Conservation (phyloP, 2,329 filamentous ascomycete species). For the Fulvia fulva region DNA sequence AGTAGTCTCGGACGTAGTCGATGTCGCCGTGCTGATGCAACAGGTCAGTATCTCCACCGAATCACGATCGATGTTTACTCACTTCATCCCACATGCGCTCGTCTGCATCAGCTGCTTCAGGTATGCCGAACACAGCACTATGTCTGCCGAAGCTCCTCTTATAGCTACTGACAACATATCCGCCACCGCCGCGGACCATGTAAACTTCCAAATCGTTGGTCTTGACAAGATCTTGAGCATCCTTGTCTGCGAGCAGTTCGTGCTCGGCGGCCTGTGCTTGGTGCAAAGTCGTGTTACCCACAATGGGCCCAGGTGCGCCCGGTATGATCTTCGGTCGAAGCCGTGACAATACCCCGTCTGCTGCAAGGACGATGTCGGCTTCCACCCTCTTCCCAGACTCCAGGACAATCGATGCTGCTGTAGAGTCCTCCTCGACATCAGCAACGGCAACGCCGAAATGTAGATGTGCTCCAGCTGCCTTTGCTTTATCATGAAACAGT, state of each 20-base stretch:
- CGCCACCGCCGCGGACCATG: background rate
- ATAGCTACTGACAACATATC: constrained; percentile 1
- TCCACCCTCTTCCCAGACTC: background rate
- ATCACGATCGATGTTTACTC: too few species aligned
- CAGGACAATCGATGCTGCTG: background rate
- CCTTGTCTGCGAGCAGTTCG: background rate
- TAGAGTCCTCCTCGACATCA: constrained; percentile 1
- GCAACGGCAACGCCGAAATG: constrained; percentile 1
- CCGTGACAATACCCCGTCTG: constrained; percentile 7
- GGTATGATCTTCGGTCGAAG: constrained; percentile 1
- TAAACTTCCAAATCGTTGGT: constrained; percentile 3
- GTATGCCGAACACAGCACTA: constrained; percentile 1
- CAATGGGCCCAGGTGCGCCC: background rate
- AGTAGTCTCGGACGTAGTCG: constrained; percentile 2
- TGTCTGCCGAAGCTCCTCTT: background rate
- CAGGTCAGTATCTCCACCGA: too few species aligned
- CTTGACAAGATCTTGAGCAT: background rate
- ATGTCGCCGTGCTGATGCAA: constrained; percentile 7
- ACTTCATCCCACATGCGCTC: constrained; percentile 5
- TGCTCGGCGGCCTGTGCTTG: background rate
- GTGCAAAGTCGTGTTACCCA: background rate
- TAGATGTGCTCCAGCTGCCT: background rate
- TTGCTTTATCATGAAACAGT: background rate
- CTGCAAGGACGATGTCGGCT: constrained; percentile 7
- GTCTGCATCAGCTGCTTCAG: constrained; percentile 2